Evolutionary conservation across 2,329 filamentous ascomycete species (phyloP).

Genomic region (Epichloe aotearoae): DNA sequence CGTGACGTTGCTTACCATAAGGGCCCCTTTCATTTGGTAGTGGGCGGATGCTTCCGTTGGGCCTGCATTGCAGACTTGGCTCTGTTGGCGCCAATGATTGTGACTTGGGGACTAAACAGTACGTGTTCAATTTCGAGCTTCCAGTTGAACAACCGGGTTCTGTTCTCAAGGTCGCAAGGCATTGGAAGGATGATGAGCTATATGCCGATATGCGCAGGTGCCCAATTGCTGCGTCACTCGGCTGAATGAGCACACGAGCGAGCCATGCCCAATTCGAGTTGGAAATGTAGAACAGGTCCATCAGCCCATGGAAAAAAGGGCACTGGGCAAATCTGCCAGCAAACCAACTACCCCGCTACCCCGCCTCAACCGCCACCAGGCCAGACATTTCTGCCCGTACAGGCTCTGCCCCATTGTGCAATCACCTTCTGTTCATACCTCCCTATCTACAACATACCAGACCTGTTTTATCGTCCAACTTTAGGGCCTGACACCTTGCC

Average conservation of each 20-base stretch:
- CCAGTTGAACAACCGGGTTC: too few species aligned
- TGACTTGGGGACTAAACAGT: too few species aligned
- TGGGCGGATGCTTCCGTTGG: slow-evolving; percentile 1
- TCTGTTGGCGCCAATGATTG: too few species aligned
- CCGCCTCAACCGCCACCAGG: slow-evolving; percentile 14
- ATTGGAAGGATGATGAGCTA: not conserved
- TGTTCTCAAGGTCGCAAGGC: not conserved
- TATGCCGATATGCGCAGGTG: not conserved
- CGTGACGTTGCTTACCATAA: not conserved
- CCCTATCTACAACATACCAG: not conserved
- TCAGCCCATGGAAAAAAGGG: not conserved
- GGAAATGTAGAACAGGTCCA: not conserved
- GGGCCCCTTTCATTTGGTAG: not conserved
- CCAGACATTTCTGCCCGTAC: not conserved
- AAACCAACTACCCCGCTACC: slow-evolving; percentile 23
- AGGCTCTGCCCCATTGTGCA: not conserved
- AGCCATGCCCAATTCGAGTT: not conserved
- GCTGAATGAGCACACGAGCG: not conserved
- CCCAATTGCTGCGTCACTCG: not conserved
- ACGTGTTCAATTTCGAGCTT: too few species aligned
- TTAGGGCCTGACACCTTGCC: not conserved
- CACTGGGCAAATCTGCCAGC: not conserved
- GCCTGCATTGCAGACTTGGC: not conserved
- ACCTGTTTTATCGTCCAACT: not conserved
- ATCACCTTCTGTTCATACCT: not conserved